These are phyloP conservation scores for Orbilia oligospora DNA, from an alignment of 2,329 filamentous ascomycete genomes.

Conservation along the genomic window DNA sequence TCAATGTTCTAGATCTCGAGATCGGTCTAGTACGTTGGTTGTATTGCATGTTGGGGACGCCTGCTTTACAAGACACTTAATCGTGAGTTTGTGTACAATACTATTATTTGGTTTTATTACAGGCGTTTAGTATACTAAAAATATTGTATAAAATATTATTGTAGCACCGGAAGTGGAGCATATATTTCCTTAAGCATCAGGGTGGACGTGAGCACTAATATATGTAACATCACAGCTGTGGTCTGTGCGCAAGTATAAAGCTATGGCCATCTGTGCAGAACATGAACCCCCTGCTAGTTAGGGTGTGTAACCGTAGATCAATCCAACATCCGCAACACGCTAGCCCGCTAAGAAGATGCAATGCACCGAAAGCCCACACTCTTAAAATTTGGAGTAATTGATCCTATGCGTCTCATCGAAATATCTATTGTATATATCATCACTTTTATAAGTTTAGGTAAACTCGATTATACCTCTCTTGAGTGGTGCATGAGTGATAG, in stretches of 20 bases:
- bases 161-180: neutral
- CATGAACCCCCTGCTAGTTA: constrained; percentile 10
- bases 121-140: too few relatives aligned
- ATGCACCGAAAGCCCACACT: neutral
- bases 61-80: constrained; percentile 33
- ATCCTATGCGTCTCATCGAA: neutral
- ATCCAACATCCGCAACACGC: constrained; percentile 26
- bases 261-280: neutral
- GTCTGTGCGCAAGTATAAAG: constrained; percentile 1
- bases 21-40: constrained; percentile 5
- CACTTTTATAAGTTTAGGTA: too few relatives aligned
- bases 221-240: neutral
- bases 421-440: too few relatives aligned
- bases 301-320: constrained; percentile 25
- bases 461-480: too few relatives aligned
- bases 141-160: neutral
- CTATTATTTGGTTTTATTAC: neutral
- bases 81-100: neutral
- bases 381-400: neutral
- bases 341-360: neutral
- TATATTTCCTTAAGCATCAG: neutral
- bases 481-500: too few relatives aligned
- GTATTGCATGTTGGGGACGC: neutral
- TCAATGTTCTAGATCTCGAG: constrained; percentile 18
- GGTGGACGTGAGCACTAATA: too few relatives aligned